These are phyloP conservation scores for Polychaeton citri DNA, from an alignment of 2,329 filamentous ascomycete species.

Conservation along the genomic window DNA sequence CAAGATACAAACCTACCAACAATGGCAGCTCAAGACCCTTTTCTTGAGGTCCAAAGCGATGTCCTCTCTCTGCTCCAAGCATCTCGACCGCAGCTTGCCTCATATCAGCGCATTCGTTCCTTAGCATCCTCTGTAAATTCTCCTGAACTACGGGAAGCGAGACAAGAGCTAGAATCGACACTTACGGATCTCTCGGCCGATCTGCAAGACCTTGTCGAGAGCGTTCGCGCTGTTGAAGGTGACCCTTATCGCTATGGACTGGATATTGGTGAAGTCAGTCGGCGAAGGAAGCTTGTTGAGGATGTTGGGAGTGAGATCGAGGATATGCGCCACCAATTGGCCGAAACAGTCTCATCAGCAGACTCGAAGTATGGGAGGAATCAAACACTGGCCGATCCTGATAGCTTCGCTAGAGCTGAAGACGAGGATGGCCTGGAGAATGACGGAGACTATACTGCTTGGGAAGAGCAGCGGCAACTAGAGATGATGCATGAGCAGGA, in stretches of 20 bases:
- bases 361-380: constrained; percentile 23
- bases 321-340: constrained; percentile 74
- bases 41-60: constrained; percentile 48
- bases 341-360: constrained; percentile 40
- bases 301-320: constrained; percentile 84
- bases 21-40: constrained; percentile 30
- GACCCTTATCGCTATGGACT: constrained; percentile 81
- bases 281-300: constrained; percentile 68
- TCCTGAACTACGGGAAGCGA: constrained; percentile 53
- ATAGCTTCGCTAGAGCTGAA: constrained; percentile 30
- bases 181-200: constrained; percentile 65
- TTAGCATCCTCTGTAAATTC: constrained; percentile 58
- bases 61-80: constrained; percentile 70
- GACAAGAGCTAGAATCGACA: constrained; percentile 65
- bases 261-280: constrained; percentile 65
- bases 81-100: constrained; percentile 78
- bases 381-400: constrained; percentile 43
- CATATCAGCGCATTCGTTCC: constrained; percentile 89
- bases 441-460: constrained; percentile 50
- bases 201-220: constrained; percentile 74
- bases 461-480: constrained; percentile 76
- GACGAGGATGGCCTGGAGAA: constrained; percentile 30
- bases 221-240: constrained; percentile 74
- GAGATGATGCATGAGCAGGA: constrained; percentile 94
- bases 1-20: too few relatives aligned